Evolutionary conservation across 768 basidiomycete species (phyloP), one percentile per base, ranked within the genome.

Genomic region (Saitozyma podzolica): DNA sequence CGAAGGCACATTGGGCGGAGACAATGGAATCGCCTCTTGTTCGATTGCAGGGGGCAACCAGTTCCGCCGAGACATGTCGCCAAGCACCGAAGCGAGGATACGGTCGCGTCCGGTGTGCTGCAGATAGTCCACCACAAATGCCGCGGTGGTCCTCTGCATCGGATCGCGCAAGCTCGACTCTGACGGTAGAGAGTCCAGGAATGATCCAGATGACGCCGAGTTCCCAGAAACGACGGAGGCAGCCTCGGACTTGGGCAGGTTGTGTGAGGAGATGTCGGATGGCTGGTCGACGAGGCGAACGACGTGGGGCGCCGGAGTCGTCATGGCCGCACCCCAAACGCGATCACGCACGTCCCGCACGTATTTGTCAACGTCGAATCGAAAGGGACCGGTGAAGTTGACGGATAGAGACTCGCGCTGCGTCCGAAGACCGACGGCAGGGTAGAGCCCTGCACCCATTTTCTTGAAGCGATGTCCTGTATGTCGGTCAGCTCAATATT

Each of bases 311-410:
- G 54, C 41, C 10, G 43, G 40, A 17, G 45, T n/a, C 6, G 50
- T 29, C 13, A 9, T 61, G 16, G 64, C 62, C 9, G 57, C 19
- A 3, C 39, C n/a, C 56, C 37, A 63, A 0, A 65, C 49, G 0
- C 42, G 48, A 14, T 67, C 57, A 9, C 60, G 62, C n/a, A 61
- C 56, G 5, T 53, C 58, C 14, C 48, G 42, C 40, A 67, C 66
- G 70, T 94, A 86, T 53, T 87, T 85, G 59, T 93, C 90, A 73
- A 98, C 95, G 78, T 96, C 93, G 78, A 86, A 97, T 69, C 83
- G 84, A 85, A 97, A 98, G 3, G 87, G 84, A 86, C 86, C 74
- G 88, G 87, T 37, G 76, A 98, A 94, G 81, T 98, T 97, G 72
- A 88, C 88, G 41, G 86, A 85, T 45, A 97, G 81, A 11, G 85